Percentiles rank a stretch among this genome's conserved stretches.
These are phyloP conservation scores for Blastomyces parvus DNA, from an alignment of 2,329 filamentous ascomycete genomes.

Conservation along the genomic window DNA sequence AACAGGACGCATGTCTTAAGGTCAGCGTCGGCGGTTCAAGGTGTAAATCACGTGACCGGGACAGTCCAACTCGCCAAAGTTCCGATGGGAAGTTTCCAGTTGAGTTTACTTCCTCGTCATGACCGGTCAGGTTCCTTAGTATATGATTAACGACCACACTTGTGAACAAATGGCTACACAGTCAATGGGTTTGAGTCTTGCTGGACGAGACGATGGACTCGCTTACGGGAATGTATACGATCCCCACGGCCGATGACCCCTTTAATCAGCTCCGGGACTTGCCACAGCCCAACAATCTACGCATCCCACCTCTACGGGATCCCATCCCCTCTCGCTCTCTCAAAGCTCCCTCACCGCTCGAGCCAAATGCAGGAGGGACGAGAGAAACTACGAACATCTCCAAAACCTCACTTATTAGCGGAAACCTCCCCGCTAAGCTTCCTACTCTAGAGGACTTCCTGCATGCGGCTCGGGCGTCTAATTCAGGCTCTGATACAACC, in stretches of 20 bases:
- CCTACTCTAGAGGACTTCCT: conserved; percentile 30
- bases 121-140: neutral
- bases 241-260: conserved; percentile 31
- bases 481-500: conserved; percentile 26
- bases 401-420: conserved; percentile 20
- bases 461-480: conserved; percentile 27
- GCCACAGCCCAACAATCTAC: conserved; percentile 32
- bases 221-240: conserved; percentile 17
- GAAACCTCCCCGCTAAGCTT: conserved; percentile 29
- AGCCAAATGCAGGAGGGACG: conserved; percentile 33
- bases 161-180: neutral
- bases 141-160: neutral
- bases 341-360: conserved; percentile 37
- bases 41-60: neutral
- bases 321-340: conserved; percentile 35
- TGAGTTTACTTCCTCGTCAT: neutral
- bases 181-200: neutral
- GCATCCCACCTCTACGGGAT: conserved; percentile 41
- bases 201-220: conserved; percentile 12
- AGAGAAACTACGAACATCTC: conserved; percentile 25
- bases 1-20: too few species aligned
- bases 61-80: neutral
- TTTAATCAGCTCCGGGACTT: conserved; percentile 32
- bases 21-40: too few species aligned
- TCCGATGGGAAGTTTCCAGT: neutral